Evolutionary conservation across 73 alveolate species (phyloP).

Genomic region (Durusdinium trenchii): DNA sequence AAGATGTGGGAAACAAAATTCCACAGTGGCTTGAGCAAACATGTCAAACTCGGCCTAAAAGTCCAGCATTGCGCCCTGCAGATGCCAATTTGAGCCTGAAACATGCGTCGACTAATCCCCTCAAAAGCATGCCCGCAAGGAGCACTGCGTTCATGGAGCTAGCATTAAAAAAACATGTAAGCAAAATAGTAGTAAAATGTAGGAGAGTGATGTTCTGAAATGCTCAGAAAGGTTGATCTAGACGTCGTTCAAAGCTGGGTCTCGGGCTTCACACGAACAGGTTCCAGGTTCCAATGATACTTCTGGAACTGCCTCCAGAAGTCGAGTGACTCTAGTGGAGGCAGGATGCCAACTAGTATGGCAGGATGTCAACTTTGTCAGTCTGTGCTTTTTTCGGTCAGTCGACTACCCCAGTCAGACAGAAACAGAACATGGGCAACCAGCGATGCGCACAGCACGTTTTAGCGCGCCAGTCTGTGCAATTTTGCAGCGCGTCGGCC

Average conservation of each 20-base stretch:
- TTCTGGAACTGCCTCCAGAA: slow-evolving; percentile 44
- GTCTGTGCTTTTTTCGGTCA: too few species aligned
- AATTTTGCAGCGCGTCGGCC: not conserved
- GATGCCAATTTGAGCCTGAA: slow-evolving; percentile 32
- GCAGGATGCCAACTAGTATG: too few species aligned
- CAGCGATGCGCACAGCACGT: too few species aligned
- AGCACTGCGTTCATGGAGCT: not conserved
- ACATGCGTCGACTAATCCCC: not conserved
- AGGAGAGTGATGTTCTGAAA: not conserved
- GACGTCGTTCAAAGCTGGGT: not conserved
- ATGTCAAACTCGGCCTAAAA: not conserved
- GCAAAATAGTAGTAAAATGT: not conserved
- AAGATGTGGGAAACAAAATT: not conserved
- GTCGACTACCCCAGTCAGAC: too few species aligned
- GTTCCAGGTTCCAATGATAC: slow-evolving; percentile 88
- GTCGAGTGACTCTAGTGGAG: not conserved
- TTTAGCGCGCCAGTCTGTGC: not conserved
- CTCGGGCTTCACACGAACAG: slow-evolving; percentile 53
- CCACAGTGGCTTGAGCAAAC: not conserved
- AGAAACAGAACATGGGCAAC: too few species aligned
- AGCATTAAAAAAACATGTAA: not conserved
- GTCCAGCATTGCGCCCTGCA: slow-evolving; percentile 75
- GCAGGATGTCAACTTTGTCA: too few species aligned
- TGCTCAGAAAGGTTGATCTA: not conserved
- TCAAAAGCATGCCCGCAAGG: not conserved